Base-by-base conservation (phyloP, 495 filamentous ascomycete genomes). In the Trichoderma parareesei region DNA sequence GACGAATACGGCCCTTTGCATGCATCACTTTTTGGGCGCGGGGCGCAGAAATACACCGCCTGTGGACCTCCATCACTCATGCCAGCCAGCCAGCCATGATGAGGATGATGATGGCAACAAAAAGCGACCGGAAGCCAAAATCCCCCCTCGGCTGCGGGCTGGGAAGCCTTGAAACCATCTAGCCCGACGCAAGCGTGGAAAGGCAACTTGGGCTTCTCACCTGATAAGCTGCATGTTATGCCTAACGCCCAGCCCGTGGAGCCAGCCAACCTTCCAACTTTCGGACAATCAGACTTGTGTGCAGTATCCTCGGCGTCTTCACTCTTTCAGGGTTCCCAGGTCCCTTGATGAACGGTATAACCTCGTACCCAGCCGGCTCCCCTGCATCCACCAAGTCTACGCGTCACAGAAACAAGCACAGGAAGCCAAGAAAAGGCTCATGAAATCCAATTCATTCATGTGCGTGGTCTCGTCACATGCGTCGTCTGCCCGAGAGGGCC, bases 151-250 rank as follows among this genome's bases (percentile, higher is more conserved):
- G 27, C 27, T 27, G 27, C 27, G 27, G 27, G 27, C 27, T 27
- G 27, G 27, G 27, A 27, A 33, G 33, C 4, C 27, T 57, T 33
- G 53, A 57, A 37, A 57, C 53, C 33, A 55, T 35, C 53, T 57
- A 57, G 53, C 53, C 53, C 53, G 53, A 57, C 14, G 27, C 9
- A 37, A 37, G 33, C 13, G 11, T 3, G 9, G 37, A 57, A 57
- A 10, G 53, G 33, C 53, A 37, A 35, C 3, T 57, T 57, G 53
- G 53, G 53, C 33, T 10, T 57, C 53, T 57, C 53, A 57, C 53
- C 53, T 57, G 53, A 57, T 57, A 33, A 57, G 53, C 53, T 37
- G 53, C 53, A 37, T 57, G 9, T 37, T 35, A 57, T 57, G 53
- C 53, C 53, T 57, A 27, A 57, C 53, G 53, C 11, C 20, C 33